phyloP scores from a whole-genome alignment of 192 early-diverging fungal genomes.

The Mortierella alpina region DNA sequence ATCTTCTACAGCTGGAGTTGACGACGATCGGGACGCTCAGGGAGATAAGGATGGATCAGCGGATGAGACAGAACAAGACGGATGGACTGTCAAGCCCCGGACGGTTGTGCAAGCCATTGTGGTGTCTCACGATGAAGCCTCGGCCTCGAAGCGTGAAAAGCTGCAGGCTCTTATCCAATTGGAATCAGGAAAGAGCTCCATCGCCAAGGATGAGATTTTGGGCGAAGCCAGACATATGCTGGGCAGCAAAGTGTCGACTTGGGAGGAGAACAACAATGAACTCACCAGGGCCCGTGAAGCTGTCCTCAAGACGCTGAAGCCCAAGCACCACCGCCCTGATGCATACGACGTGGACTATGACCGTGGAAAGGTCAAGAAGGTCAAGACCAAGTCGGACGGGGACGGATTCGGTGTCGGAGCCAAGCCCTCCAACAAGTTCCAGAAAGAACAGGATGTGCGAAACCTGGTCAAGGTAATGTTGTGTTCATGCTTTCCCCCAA shows the following conservation, averaged over 20 bases:
- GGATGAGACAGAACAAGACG: constrained; percentile 54
- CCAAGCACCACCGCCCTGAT: constrained; percentile 63
- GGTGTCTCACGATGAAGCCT: constrained; percentile 57
- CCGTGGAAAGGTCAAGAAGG: constrained; percentile 78
- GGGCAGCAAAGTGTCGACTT: constrained; percentile 48
- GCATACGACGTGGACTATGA: constrained; percentile 78
- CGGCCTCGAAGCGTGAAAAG: constrained; percentile 57
- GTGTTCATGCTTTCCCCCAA: neutral
- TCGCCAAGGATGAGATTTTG: constrained; percentile 62
- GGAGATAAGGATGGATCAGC: constrained; percentile 49
- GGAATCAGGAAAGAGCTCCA: constrained; percentile 61
- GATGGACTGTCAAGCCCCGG: constrained; percentile 57
- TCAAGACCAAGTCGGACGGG: constrained; percentile 68
- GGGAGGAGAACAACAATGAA: constrained; percentile 36
- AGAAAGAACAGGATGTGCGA: constrained; percentile 53
- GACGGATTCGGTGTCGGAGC: constrained; percentile 39
- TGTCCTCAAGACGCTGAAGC: constrained; percentile 59
- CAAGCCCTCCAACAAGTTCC: constrained; percentile 57
- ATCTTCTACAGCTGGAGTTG: neutral
- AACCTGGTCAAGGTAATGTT: constrained; percentile 48
- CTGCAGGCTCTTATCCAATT: constrained; percentile 58
- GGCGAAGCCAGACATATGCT: constrained; percentile 54
- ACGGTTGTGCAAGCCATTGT: constrained; percentile 60
- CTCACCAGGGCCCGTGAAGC: constrained; percentile 43
- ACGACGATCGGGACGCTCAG: constrained; percentile 11